These are phyloP conservation scores for Tolypocladium endophyticum DNA, from an alignment of 2,329 filamentous ascomycete species.

Conservation along the genomic window DNA sequence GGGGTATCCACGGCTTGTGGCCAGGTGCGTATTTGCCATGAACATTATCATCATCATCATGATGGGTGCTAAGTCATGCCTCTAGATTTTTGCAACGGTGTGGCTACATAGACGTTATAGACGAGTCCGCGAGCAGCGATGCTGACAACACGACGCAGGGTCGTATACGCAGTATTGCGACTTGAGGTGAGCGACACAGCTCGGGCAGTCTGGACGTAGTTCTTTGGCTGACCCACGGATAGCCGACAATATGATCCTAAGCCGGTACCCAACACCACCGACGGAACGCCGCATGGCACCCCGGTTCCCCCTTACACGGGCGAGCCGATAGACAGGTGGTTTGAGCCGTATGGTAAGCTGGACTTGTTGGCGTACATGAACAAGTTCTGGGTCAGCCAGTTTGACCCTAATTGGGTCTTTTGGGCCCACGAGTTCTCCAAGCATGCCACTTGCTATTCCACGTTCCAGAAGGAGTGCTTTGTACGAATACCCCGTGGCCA, in stretches of 20 bases:
- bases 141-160: constrained; percentile 25
- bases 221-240: neutral
- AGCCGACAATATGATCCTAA: constrained; percentile 53
- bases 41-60: neutral
- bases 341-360: constrained; percentile 44
- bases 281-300: constrained; percentile 37
- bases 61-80: neutral
- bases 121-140: neutral
- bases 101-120: no score
- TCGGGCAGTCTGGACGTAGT: neutral
- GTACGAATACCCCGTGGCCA: constrained; percentile 7
- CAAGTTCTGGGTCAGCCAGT: constrained; percentile 50
- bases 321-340: constrained; percentile 45
- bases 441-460: constrained; percentile 57
- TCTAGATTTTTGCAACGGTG: constrained; percentile 34
- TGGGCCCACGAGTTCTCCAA: constrained; percentile 61
- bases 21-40: constrained; percentile 24
- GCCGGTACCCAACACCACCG: constrained; percentile 54
- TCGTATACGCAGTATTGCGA: constrained; percentile 60
- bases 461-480: constrained; percentile 56
- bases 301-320: constrained; percentile 49
- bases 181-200: constrained; percentile 21
- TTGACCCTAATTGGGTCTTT: constrained; percentile 45
- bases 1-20: constrained; percentile 53
- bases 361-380: constrained; percentile 58